A percentile compares a stretch with the other conserved stretches of the same genome.
Evolutionary conservation across 1,284 basidiomycete genomes (phyloP).

Genomic region (Phylloboletellus chloephorus): DNA sequence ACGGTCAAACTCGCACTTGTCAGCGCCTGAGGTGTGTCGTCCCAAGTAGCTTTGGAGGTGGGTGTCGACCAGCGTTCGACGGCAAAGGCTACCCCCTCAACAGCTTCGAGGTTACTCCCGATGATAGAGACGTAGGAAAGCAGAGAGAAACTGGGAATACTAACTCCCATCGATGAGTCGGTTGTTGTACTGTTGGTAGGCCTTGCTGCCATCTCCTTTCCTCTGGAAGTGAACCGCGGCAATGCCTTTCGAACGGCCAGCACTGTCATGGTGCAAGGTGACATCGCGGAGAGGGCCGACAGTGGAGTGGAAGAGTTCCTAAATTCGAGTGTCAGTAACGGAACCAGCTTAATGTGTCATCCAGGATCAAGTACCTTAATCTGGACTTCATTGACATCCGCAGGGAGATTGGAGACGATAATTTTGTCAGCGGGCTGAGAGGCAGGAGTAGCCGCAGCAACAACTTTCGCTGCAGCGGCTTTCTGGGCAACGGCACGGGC

Average conservation of each 20-base stretch:
- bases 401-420: conserved; percentile 92
- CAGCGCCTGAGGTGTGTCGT: conserved; percentile 28
- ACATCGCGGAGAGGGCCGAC: conserved; percentile 85
- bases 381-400: conserved; percentile 92
- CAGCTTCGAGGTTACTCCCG: conserved; percentile 16
- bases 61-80: conserved; percentile 24
- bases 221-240: conserved; percentile 85
- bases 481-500: conserved; percentile 46
- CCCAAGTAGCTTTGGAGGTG: conserved; percentile 21
- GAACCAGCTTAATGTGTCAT: not conserved
- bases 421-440: conserved; percentile 75
- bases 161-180: conserved; percentile 99
- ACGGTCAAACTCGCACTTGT: conserved; percentile 31
- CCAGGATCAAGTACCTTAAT: conserved; percentile 67
- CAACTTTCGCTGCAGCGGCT: conserved; percentile 38
- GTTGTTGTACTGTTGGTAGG: conserved; percentile 94
- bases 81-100: conserved; percentile 20
- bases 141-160: conserved; percentile 60
- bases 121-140: conserved; percentile 31
- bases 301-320: conserved; percentile 93
- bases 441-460: conserved; percentile 32
- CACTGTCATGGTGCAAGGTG: conserved; percentile 79
- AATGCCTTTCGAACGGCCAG: conserved; percentile 85
- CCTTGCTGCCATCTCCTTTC: conserved; percentile 87
- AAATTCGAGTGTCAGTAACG: conserved; percentile 9